phyloP scores from a whole-genome alignment of 2,329 filamentous ascomycete genomes.

The Rhinocladiella similis region DNA sequence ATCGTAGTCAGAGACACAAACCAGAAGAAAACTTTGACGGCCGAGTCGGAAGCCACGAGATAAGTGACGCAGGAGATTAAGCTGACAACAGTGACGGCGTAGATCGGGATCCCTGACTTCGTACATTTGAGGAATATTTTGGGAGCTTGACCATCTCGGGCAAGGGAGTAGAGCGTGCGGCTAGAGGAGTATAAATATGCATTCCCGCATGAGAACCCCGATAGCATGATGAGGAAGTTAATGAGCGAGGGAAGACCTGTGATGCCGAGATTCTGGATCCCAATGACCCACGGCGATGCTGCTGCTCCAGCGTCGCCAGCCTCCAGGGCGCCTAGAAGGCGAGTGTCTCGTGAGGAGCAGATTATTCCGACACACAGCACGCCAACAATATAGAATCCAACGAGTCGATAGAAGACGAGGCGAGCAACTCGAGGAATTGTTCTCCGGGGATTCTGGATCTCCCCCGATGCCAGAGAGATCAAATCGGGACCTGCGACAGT shows the following conservation, averaged over 20 bases:
- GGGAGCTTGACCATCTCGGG: constrained; percentile 54
- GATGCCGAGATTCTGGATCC: constrained; percentile 41
- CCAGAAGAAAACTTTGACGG: constrained; percentile 69
- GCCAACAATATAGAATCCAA: constrained; percentile 56
- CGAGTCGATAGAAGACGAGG: constrained; percentile 56
- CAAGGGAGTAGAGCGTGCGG: constrained; percentile 50
- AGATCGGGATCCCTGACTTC: constrained; percentile 60
- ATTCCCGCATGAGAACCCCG: constrained; percentile 69
- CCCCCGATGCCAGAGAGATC: constrained; percentile 57
- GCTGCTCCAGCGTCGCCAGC: constrained; percentile 66
- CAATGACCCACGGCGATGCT: constrained; percentile 54
- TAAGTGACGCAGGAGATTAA: constrained; percentile 69
- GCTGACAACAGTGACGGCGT: constrained; percentile 66
- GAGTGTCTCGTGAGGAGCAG: constrained; percentile 56
- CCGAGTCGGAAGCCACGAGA: constrained; percentile 63
- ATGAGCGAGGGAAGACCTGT: constrained; percentile 38
- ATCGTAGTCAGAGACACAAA: constrained; percentile 59
- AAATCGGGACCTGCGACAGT: constrained; percentile 47
- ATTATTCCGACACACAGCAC: constrained; percentile 46
- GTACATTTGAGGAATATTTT: constrained; percentile 51
- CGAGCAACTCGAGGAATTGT: constrained; percentile 57
- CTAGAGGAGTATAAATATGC: constrained; percentile 60
- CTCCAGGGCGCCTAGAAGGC: constrained; percentile 60
- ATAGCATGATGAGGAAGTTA: constrained; percentile 68
- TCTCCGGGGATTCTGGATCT: constrained; percentile 53